Base-by-base conservation (phyloP, 345 rosid genomes). In the Gossypioides kirkii region DNA sequence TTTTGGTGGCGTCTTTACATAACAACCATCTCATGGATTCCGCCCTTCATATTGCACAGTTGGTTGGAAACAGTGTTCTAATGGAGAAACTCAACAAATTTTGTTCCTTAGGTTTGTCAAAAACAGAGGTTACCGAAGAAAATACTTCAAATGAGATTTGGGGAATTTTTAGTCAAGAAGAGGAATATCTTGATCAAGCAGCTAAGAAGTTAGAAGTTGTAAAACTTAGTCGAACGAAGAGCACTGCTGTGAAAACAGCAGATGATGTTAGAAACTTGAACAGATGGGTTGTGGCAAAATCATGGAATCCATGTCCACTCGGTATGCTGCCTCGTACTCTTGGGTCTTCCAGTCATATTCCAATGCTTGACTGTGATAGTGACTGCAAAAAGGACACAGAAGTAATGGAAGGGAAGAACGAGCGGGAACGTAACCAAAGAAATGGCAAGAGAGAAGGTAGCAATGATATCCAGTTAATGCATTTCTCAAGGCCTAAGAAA, bases 281-380 rank as follows among this genome's bases (percentile, higher is more conserved):
- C 54, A 78, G 82, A 77, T 91, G 96, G 97, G 79, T 66, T 36
- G 82, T 85, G 68, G 88, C 82, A 16, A 83, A 88, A 74, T 82
- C 89, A 0, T 92, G 98, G 97, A 92, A 82, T 72, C 85, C 95
- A 10, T 94, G 98, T 77, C 96, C 98, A 2, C 87, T 90, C 59
- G 96, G 98, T 49, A 89, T 81, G 87, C 64, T 92, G 87, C 97
- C 98, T 23, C 77, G 74, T 32, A 82, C 79, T 68, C 80, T 84
- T 17, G 90, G 91, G 7, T 87, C 86, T 73, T 88, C 93, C 8
- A 90, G 92, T 42, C 73, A 75, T 61, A 85, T 92, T 63, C 93
- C 99, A 61, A 75, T 73, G 71, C 94, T 94, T 26, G 89, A 80
- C 77, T 38, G 55, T 43, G 28, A 61, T 1, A 67, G 62, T 7